These are phyloP conservation scores for Chrysanthemum seticuspe DNA, from an alignment of 129 eudicot species.

Conservation along the genomic window DNA sequence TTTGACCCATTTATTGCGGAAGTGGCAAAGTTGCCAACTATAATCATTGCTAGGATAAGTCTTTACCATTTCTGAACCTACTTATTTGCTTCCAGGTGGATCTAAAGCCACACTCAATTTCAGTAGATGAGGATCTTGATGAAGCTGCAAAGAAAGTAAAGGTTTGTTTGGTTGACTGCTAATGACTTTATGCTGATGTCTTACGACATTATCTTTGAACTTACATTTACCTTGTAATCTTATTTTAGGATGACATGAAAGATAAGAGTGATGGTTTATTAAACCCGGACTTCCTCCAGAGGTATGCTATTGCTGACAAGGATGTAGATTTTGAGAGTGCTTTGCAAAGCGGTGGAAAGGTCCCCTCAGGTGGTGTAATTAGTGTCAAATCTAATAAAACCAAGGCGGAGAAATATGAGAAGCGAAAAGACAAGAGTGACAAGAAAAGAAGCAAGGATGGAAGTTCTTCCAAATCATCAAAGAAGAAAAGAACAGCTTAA, in stretches of 20 bases:
- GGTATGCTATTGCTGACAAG: slow-evolving; percentile 67
- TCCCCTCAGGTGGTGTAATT: slow-evolving; percentile 55
- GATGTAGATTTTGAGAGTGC: slow-evolving; percentile 82
- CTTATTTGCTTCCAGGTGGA: slow-evolving; percentile 38
- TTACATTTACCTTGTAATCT: slow-evolving; percentile 5
- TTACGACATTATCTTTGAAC: neutral
- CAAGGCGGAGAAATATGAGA: slow-evolving; percentile 39
- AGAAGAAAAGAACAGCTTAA: slow-evolving; percentile 51
- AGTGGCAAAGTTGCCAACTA: too few relatives aligned
- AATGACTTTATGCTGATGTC: neutral
- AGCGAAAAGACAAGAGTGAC: slow-evolving; percentile 36
- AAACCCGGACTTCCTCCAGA: slow-evolving; percentile 66
- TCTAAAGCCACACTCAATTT: slow-evolving; percentile 61
- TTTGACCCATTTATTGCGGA: too few relatives aligned
- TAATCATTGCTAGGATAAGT: too few relatives aligned
- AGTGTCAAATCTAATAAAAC: slow-evolving; percentile 70
- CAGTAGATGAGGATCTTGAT: slow-evolving; percentile 81
- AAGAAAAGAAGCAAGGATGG: slow-evolving; percentile 63
- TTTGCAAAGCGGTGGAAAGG: slow-evolving; percentile 61
- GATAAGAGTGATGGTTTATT: slow-evolving; percentile 53
- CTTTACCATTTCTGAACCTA: too few relatives aligned
- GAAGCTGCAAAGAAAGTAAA: slow-evolving; percentile 81
- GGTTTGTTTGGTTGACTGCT: slow-evolving; percentile 41
- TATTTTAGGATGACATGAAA: slow-evolving; percentile 58
- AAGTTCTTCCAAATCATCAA: slow-evolving; percentile 61